These are phyloP conservation scores for Parathielavia appendiculata DNA, from an alignment of 495 filamentous ascomycete genomes.

Conservation along the genomic window DNA sequence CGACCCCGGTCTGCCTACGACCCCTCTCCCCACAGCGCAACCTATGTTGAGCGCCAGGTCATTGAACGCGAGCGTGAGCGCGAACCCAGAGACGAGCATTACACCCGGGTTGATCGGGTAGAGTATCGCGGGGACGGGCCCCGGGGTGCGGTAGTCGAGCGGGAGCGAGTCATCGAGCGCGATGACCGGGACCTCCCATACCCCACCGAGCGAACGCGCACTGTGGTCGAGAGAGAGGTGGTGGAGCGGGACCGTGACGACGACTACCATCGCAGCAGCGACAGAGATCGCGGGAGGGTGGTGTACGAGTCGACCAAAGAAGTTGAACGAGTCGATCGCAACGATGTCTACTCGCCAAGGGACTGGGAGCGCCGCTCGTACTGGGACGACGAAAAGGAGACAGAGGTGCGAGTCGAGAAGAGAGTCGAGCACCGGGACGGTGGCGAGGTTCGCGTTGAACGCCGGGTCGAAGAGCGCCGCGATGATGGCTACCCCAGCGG, in stretches of 20 bases:
- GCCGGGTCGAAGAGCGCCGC: conserved; percentile 41
- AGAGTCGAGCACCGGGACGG: conserved; percentile 42
- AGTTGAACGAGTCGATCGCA: conserved; percentile 31
- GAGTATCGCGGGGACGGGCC: conserved; percentile 31
- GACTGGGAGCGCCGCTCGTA: conserved; percentile 38
- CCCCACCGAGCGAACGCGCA: too few species aligned
- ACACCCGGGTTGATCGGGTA: conserved; percentile 25
- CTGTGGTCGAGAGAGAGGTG: conserved; percentile 32
- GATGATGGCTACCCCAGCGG: conserved; percentile 32
- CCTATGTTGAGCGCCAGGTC: conserved; percentile 31
- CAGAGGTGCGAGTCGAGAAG: conserved; percentile 43
- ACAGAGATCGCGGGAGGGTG: conserved; percentile 28
- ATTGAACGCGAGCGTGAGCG: conserved; percentile 41
- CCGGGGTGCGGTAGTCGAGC: conserved; percentile 33
- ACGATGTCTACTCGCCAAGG: conserved; percentile 21
- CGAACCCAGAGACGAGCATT: conserved; percentile 43
- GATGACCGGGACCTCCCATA: conserved; percentile 31
- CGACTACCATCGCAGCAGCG: conserved; percentile 23
- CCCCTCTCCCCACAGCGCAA: conserved; percentile 33
- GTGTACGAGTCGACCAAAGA: conserved; percentile 40
- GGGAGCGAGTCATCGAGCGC: conserved; percentile 33
- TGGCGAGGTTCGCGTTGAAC: conserved; percentile 45
- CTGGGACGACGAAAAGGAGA: conserved; percentile 38
- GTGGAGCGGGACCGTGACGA: conserved; percentile 30
- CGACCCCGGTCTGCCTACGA: conserved; percentile 43